Evolutionary conservation across 768 basidiomycete genomes (phyloP).

Genomic region (Auricularia sp.): DNA sequence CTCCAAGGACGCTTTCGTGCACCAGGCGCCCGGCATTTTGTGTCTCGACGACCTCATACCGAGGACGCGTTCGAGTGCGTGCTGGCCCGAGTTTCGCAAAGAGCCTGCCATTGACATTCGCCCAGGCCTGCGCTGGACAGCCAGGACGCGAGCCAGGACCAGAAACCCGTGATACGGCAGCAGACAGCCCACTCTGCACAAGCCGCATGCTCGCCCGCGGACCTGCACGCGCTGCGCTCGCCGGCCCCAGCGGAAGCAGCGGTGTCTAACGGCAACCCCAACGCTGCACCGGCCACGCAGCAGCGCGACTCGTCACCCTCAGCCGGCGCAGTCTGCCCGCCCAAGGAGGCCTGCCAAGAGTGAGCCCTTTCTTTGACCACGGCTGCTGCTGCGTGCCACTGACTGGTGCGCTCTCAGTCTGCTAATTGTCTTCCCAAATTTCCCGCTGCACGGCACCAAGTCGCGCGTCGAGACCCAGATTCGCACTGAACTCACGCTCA

Average conservation of each 20-base stretch:
- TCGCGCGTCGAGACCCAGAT: slow-evolving; percentile 94
- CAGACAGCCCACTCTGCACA: slow-evolving; percentile 2
- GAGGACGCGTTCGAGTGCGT: slow-evolving; percentile 62
- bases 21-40: slow-evolving; percentile 32
- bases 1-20: not conserved
- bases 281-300: not conserved
- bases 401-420: slow-evolving; percentile 41
- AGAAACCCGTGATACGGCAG: slow-evolving; percentile 14
- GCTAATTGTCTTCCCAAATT: slow-evolving; percentile 71
- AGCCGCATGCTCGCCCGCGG: not conserved
- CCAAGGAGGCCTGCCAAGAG: slow-evolving; percentile 3
- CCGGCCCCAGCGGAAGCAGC: not conserved
- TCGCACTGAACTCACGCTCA: slow-evolving; percentile 34
- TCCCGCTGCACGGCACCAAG: slow-evolving; percentile 76
- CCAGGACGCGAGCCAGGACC: slow-evolving; percentile 23
- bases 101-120: slow-evolving; percentile 12
- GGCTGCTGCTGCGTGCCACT: not conserved
- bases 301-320: not conserved
- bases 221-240: not conserved
- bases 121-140: slow-evolving; percentile 20
- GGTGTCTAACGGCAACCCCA: slow-evolving; percentile 2
- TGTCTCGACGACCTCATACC: slow-evolving; percentile 65
- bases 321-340: slow-evolving; percentile 6
- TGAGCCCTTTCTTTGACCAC: not conserved
- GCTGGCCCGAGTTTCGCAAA: slow-evolving; percentile 8